phyloP scores from a whole-genome alignment of 2,329 filamentous ascomycete genomes.

The Cryphonectria parasitica region DNA sequence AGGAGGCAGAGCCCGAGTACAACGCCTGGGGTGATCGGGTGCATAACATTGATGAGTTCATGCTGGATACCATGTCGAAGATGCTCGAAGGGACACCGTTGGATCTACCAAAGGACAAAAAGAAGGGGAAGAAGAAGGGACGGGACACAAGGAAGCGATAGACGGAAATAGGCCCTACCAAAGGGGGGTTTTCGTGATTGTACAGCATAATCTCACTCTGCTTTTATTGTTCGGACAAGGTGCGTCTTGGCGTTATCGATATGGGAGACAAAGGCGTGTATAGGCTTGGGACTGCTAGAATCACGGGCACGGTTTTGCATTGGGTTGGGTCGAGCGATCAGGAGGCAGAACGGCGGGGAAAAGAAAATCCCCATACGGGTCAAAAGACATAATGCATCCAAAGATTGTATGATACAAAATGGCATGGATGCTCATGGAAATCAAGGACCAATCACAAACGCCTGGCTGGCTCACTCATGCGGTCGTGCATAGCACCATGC shows the following conservation, averaged over 20 bases:
- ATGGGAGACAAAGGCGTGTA: neutral
- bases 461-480: neutral
- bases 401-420: constrained; percentile 1
- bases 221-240: neutral
- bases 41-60: constrained; percentile 73
- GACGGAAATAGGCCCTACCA: neutral
- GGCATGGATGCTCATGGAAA: neutral
- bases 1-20: constrained; percentile 50
- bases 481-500: neutral
- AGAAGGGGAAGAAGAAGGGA: constrained; percentile 63
- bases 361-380: neutral
- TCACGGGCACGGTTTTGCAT: constrained; percentile 10
- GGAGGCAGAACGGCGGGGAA: neutral
- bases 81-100: constrained; percentile 62
- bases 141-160: constrained; percentile 60
- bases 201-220: neutral
- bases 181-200: neutral
- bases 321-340: constrained; percentile 6
- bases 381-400: neutral
- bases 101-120: constrained; percentile 67
- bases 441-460: neutral
- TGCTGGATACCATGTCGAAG: constrained; percentile 70
- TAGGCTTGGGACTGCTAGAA: neutral
- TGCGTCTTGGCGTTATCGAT: neutral
- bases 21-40: constrained; percentile 64